Percentiles rank a stretch among this genome's conserved stretches.
These are phyloP conservation scores for Chaetomium fimeti DNA, from an alignment of 495 filamentous ascomycete genomes.

Conservation along the genomic window DNA sequence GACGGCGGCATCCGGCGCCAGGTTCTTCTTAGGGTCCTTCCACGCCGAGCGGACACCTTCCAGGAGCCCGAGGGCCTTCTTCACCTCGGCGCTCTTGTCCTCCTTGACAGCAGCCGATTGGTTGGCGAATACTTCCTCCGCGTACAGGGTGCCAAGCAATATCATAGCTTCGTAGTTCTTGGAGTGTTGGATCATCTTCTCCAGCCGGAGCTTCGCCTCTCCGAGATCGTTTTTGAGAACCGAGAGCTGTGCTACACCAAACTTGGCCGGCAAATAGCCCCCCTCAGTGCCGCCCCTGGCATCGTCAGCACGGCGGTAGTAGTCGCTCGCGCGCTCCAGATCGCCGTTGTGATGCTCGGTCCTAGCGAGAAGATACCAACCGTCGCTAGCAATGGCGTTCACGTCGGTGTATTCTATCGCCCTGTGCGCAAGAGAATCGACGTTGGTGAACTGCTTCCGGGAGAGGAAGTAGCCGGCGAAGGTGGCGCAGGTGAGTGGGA, in stretches of 20 bases:
- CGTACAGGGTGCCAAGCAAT: constrained; percentile 82
- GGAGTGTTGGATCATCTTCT: constrained; percentile 83
- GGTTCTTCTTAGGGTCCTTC: constrained; percentile 81
- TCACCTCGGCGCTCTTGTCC: constrained; percentile 76
- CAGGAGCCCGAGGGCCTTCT: constrained; percentile 77
- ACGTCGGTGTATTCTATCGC: constrained; percentile 95
- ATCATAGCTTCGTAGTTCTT: constrained; percentile 91
- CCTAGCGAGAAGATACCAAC: constrained; percentile 88
- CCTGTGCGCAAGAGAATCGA: constrained; percentile 83
- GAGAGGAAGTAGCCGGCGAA: constrained; percentile 87
- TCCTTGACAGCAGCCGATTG: constrained; percentile 73
- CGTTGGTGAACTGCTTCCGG: constrained; percentile 68
- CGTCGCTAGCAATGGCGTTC: constrained; percentile 91
- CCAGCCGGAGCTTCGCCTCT: constrained; percentile 87
- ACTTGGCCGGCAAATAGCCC: constrained; percentile 88
- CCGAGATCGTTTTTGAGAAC: constrained; percentile 79
- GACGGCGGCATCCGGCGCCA: constrained; percentile 78
- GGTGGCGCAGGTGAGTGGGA: constrained; percentile 83
- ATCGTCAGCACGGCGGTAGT: constrained; percentile 82
- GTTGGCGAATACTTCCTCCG: constrained; percentile 85
- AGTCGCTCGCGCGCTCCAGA: constrained; percentile 66
- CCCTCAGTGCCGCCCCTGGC: constrained; percentile 83
- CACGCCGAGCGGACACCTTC: constrained; percentile 84
- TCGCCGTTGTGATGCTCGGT: constrained; percentile 80
- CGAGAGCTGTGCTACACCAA: constrained; percentile 84